phyloP scores from a whole-genome alignment of 2,329 filamentous ascomycete species.

The Arthrobotrys sphaeroides region DNA sequence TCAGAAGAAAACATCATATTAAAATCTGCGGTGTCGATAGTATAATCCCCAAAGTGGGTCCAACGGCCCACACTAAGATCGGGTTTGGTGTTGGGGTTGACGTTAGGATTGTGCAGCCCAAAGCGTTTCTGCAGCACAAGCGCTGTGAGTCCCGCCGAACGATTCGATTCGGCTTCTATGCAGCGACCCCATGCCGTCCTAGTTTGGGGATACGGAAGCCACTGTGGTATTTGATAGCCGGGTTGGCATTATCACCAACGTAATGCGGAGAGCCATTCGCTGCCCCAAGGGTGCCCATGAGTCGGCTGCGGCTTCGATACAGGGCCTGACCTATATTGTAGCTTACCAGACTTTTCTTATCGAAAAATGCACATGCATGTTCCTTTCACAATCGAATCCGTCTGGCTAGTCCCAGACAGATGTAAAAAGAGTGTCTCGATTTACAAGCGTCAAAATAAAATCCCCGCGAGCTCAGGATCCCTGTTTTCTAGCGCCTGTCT shows the following conservation, averaged over 20 bases:
- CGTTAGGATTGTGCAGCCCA: slow-evolving; percentile 41
- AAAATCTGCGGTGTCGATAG: not conserved
- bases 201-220: slow-evolving; percentile 32
- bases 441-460: slow-evolving; percentile 1
- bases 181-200: slow-evolving; percentile 14
- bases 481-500: slow-evolving; percentile 33
- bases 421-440: slow-evolving; percentile 6
- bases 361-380: slow-evolving; percentile 31
- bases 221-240: slow-evolving; percentile 43
- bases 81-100: slow-evolving; percentile 12
- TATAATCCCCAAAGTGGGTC: not conserved
- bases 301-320: slow-evolving; percentile 49
- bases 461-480: slow-evolving; percentile 34
- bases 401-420: not conserved
- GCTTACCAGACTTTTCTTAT: slow-evolving; percentile 18
- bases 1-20: slow-evolving; percentile 1
- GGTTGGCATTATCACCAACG: slow-evolving; percentile 33
- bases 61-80: slow-evolving; percentile 14
- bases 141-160: slow-evolving; percentile 18
- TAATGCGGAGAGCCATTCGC: slow-evolving; percentile 23
- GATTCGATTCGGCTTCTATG: slow-evolving; percentile 35
- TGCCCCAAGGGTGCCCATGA: slow-evolving; percentile 10
- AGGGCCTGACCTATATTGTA: slow-evolving; percentile 13
- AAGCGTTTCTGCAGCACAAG: slow-evolving; percentile 12
- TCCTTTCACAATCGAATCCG: slow-evolving; percentile 11